Evolutionary conservation across 1,284 basidiomycete species (phyloP).

Genomic region (Porodaedalea pini): DNA sequence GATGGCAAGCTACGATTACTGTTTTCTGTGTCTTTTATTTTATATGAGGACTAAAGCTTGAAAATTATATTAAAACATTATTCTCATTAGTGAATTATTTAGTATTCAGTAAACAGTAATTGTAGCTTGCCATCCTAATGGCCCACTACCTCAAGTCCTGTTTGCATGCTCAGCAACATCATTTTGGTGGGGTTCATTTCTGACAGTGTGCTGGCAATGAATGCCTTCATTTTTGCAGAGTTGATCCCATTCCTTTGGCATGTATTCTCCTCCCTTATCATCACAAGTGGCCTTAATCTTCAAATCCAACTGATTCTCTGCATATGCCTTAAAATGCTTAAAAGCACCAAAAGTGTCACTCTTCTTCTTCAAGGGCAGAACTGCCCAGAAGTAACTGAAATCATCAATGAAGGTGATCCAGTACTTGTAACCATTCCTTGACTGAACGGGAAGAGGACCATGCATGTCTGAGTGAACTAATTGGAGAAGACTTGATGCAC

Average conservation of each 20-base stretch:
- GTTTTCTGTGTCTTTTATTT: too few species aligned
- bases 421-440: constrained; percentile 24
- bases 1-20: too few species aligned
- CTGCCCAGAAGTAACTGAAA: constrained; percentile 19
- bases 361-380: constrained; percentile 24
- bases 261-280: constrained; percentile 28
- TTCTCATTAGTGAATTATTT: too few species aligned
- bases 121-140: too few species aligned
- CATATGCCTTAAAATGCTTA: constrained; percentile 23
- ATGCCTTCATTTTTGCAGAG: too few species aligned
- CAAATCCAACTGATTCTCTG: constrained; percentile 24
- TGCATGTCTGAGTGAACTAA: constrained; percentile 28
- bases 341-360: constrained; percentile 24
- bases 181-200: constrained; percentile 8
- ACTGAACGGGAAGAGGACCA: constrained; percentile 21
- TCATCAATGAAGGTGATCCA: constrained; percentile 30
- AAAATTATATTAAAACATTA: too few species aligned
- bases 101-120: too few species aligned
- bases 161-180: constrained; percentile 21
- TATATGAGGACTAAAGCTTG: too few species aligned
- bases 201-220: constrained; percentile 7
- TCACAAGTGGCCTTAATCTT: constrained; percentile 26
- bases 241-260: constrained; percentile 28
- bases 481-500: constrained; percentile 18
- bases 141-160: constrained; percentile 35